A percentile compares a stretch with the other conserved stretches of the same genome.
These are phyloP conservation scores for Scutellaria galericulata DNA, from an alignment of 257 asterid species.

Conservation along the genomic window DNA sequence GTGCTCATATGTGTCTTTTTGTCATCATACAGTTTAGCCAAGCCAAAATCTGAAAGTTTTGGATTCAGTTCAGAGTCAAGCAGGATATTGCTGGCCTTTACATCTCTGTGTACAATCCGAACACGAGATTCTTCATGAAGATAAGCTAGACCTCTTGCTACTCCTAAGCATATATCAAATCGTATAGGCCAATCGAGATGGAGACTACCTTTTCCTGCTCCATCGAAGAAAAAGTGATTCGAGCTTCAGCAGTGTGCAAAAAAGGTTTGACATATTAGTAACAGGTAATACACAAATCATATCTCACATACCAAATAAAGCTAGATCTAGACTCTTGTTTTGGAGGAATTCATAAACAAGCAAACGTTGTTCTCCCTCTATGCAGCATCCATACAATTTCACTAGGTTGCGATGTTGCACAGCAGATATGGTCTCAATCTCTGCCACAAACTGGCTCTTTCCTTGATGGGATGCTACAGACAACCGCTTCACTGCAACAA, in stretches of 20 bases:
- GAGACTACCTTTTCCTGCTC: slow-evolving; percentile 44
- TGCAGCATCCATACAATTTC: slow-evolving; percentile 77
- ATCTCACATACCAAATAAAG: slow-evolving; percentile 56
- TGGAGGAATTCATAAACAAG: slow-evolving; percentile 77
- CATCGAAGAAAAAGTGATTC: slow-evolving; percentile 9
- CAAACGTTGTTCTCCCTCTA: slow-evolving; percentile 63
- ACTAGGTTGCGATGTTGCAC: slow-evolving; percentile 88
- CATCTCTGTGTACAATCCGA: slow-evolving; percentile 74
- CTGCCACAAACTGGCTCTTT: slow-evolving; percentile 74
- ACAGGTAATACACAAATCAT: neutral
- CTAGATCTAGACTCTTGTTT: slow-evolving; percentile 77
- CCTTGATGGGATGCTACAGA: slow-evolving; percentile 76
- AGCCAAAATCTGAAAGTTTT: slow-evolving; percentile 76
- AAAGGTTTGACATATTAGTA: neutral
- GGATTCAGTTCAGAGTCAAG: slow-evolving; percentile 62
- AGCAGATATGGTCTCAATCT: slow-evolving; percentile 76
- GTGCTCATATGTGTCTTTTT: slow-evolving; percentile 83
- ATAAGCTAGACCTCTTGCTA: slow-evolving; percentile 78
- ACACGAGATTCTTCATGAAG: slow-evolving; percentile 70
- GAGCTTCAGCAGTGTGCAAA: neutral
- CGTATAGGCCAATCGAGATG: slow-evolving; percentile 65
- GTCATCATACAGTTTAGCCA: slow-evolving; percentile 77
- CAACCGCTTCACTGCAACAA: slow-evolving; percentile 67
- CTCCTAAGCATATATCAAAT: slow-evolving; percentile 69
- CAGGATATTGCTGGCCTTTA: slow-evolving; percentile 67